These are phyloP conservation scores for Wickerhamiella domercqiae DNA, from an alignment of 805 yeast genomes.

Conservation along the genomic window DNA sequence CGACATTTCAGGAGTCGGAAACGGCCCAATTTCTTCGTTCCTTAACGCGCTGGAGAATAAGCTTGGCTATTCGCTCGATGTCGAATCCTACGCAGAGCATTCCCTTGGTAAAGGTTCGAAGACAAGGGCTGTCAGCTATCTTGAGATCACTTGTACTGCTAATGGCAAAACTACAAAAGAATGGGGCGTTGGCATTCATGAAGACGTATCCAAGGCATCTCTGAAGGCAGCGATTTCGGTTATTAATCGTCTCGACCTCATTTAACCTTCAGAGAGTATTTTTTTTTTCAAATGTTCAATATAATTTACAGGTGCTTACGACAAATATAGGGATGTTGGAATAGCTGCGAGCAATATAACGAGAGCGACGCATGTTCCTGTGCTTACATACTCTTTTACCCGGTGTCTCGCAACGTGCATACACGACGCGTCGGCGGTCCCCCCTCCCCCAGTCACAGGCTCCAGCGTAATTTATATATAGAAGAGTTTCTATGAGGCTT, in stretches of 20 bases:
- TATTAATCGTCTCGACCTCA: constrained; percentile 20
- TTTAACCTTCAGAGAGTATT: neutral
- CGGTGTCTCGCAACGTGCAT: no score
- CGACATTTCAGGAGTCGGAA: constrained; percentile 46
- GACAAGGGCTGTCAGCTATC: constrained; percentile 65
- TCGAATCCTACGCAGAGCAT: constrained; percentile 62
- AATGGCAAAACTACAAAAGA: constrained; percentile 27
- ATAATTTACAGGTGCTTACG: no score
- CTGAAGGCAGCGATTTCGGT: constrained; percentile 33
- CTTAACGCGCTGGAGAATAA: constrained; percentile 40
- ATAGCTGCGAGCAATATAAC: no score
- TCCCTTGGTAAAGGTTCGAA: constrained; percentile 60
- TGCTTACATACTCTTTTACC: no score
- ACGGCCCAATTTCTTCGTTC: constrained; percentile 73
- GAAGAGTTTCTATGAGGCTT: no score
- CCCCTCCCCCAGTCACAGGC: no score
- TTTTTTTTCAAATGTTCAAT: neutral
- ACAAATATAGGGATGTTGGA: no score
- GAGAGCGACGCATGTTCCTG: no score
- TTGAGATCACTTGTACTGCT: constrained; percentile 38
- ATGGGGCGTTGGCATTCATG: constrained; percentile 92
- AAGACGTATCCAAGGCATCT: constrained; percentile 79
- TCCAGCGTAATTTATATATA: no score
- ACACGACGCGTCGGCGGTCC: no score
- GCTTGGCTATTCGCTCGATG: constrained; percentile 39